phyloP scores from a whole-genome alignment of 75 land plant species.

The Sequoia sempervirens region DNA sequence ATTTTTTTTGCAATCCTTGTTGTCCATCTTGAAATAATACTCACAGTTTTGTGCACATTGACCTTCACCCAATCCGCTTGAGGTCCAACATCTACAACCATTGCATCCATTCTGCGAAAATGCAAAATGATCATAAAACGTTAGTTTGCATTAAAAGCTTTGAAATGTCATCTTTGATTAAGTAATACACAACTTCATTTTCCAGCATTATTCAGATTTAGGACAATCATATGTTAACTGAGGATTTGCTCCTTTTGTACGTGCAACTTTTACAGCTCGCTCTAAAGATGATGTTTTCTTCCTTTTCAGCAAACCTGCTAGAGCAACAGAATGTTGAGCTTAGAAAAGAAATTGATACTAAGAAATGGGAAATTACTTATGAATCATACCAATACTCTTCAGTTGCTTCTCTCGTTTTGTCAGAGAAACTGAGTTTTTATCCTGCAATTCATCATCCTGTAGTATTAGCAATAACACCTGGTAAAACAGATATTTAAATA shows the following conservation, averaged over 20 bases:
- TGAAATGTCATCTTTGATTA: neutral
- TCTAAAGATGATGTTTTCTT: conserved; percentile 44
- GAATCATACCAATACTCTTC: conserved; percentile 42
- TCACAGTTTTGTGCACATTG: conserved; percentile 82
- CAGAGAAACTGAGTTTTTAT: conserved; percentile 34
- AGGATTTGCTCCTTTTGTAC: conserved; percentile 30
- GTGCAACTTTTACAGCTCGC: conserved; percentile 36
- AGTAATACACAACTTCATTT: conserved; percentile 13
- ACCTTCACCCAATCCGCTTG: conserved; percentile 97
- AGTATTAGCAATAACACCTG: neutral
- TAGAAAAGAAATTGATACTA: neutral
- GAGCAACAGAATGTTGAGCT: neutral
- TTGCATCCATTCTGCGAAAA: conserved; percentile 34
- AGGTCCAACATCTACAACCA: conserved; percentile 75
- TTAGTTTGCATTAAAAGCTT: conserved; percentile 6
- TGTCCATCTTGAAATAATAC: conserved; percentile 13
- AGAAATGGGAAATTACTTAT: neutral
- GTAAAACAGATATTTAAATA: neutral
- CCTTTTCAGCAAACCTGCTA: conserved; percentile 37
- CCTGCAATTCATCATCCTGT: conserved; percentile 16
- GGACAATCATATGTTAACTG: conserved; percentile 31
- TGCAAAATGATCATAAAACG: conserved; percentile 4
- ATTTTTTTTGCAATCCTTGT: no score
- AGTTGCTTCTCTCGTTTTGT: conserved; percentile 52
- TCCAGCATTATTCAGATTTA: conserved; percentile 9